Base-by-base conservation (phyloP, 2,329 filamentous ascomycete species). In the Mycocentrospora acerina region DNA sequence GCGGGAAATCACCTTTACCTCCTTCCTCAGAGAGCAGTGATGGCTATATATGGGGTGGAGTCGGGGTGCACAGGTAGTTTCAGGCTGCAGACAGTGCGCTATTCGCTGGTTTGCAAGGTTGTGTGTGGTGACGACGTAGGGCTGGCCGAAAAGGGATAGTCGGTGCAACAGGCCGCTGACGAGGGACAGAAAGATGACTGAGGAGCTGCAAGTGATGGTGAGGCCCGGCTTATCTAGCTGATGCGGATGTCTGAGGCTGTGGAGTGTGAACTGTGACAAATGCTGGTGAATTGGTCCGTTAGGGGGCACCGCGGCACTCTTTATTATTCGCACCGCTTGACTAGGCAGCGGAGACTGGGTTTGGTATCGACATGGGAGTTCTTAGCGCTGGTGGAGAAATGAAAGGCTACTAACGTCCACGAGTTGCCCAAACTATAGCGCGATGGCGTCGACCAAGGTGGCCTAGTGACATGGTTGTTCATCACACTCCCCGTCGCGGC, bases 291-390 rank as follows among this genome's bases (percentile, higher is more conserved):
- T 38, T 37, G 45, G 37, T 37, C 26, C 40, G 26, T 26, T 34
- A 29, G 40, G 48, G 46, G 33, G 42, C 46, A 48, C 46, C 45
- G 49, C 44, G 52, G 43, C 36, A 26, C 42, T 36, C 46, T 45
- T 47, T 60, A 55, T 59, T 59, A 58, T 57, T 54, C 32, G 44
- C 51, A 48, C 57, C 57, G 50, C 46, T 44, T 31, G 42, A 54
- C 53, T 61, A 57, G 60, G 61, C 59, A 43, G 50, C 51, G 44
- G 51, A 55, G 44, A 40, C 44, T 50, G 44, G 54, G 34, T 35
- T 15, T 37, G 43, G 44, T 27, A 31, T 46, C 32, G 44, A 51
- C 51, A 54, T 52, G 58, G 53, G 40, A 40, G 47, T 32, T 44
- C 37, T 42, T 53, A 51, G 54, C 46, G 44, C 34, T 35, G 41